Percentiles rank a stretch among this genome's conserved stretches.
Evolutionary conservation across 2,329 filamentous ascomycete genomes (phyloP).

Genomic region (Decorospora gaudefroyi): DNA sequence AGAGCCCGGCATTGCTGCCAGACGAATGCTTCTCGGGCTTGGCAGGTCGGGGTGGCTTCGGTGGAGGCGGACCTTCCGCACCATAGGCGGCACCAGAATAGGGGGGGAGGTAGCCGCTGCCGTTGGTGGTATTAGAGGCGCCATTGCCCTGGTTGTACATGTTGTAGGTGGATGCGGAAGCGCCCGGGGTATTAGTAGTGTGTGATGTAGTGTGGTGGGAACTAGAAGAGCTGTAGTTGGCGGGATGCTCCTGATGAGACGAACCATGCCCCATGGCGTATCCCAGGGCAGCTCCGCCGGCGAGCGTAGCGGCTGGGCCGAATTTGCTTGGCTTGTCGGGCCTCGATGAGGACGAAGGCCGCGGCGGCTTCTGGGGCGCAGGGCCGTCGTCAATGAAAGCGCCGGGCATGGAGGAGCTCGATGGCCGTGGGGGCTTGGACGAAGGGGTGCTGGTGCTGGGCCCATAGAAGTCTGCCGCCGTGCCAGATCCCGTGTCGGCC

Average conservation of each 20-base stretch:
- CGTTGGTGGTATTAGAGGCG: constrained; percentile 36
- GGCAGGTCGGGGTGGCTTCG: constrained; percentile 43
- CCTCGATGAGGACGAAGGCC: constrained; percentile 31
- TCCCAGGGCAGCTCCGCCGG: constrained; percentile 50
- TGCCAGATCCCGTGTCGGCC: constrained; percentile 62
- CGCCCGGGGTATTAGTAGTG: constrained; percentile 24
- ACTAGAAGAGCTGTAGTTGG: constrained; percentile 29
- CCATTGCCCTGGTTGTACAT: constrained; percentile 40
- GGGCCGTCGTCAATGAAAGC: constrained; percentile 41
- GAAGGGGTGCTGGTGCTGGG: constrained; percentile 25
- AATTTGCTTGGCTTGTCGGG: constrained; percentile 41
- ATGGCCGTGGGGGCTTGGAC: constrained; percentile 45
- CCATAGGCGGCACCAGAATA: constrained; percentile 30
- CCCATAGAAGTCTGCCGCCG: constrained; percentile 63
- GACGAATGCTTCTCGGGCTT: constrained; percentile 53
- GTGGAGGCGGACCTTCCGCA: constrained; percentile 32
- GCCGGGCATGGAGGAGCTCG: constrained; percentile 42
- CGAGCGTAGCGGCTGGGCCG: constrained; percentile 44
- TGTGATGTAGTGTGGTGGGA: constrained; percentile 36
- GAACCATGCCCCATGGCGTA: constrained; percentile 47
- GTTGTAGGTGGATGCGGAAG: constrained; percentile 14
- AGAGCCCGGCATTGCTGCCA: constrained; percentile 51
- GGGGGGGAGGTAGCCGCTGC: constrained; percentile 39
- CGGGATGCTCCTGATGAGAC: constrained; percentile 35
- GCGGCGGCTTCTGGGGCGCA: constrained; percentile 41